Conservation (phyloP, 2,329 filamentous ascomycete genomes). For the Aschersonia sp. region DNA sequence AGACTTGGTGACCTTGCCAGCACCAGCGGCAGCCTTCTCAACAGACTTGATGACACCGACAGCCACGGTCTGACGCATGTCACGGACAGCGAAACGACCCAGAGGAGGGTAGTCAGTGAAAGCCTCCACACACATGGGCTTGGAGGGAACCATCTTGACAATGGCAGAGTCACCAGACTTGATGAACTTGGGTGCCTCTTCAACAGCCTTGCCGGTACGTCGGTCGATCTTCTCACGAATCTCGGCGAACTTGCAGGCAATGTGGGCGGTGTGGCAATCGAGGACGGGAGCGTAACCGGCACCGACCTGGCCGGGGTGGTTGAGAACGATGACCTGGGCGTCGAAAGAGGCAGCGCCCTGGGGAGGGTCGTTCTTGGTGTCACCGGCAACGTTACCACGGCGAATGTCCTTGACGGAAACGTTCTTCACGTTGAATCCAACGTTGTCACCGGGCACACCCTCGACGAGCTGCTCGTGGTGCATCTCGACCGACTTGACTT, state of each 20-base stretch:
- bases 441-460: slow-evolving; percentile 98
- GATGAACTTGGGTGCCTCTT: slow-evolving; percentile 95
- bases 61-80: slow-evolving; percentile 84
- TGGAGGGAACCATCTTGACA: slow-evolving; percentile 99
- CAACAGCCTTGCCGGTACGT: slow-evolving; percentile 96
- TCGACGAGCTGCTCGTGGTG: slow-evolving; percentile 97
- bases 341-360: slow-evolving; percentile 84
- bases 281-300: slow-evolving; percentile 98
- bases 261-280: slow-evolving; percentile 99
- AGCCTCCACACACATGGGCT: slow-evolving; percentile 99
- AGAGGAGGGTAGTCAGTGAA: slow-evolving; percentile 99
- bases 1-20: slow-evolving; percentile 57
- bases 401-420: slow-evolving; percentile 99
- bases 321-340: slow-evolving; percentile 99
- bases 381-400: slow-evolving; percentile 98
- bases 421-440: slow-evolving; percentile 99
- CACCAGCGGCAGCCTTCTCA: slow-evolving; percentile 42
- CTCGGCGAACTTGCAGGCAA: slow-evolving; percentile 99
- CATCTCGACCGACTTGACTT: slow-evolving; percentile 99
- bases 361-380: slow-evolving; percentile 99
- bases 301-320: slow-evolving; percentile 99
- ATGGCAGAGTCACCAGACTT: slow-evolving; percentile 99
- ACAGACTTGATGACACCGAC: slow-evolving; percentile 92
- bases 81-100: slow-evolving; percentile 99
- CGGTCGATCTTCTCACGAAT: slow-evolving; percentile 99